These are phyloP conservation scores for Rhododendron williamsianum DNA, from an alignment of 148 eudicot genomes.

Conservation along the genomic window DNA sequence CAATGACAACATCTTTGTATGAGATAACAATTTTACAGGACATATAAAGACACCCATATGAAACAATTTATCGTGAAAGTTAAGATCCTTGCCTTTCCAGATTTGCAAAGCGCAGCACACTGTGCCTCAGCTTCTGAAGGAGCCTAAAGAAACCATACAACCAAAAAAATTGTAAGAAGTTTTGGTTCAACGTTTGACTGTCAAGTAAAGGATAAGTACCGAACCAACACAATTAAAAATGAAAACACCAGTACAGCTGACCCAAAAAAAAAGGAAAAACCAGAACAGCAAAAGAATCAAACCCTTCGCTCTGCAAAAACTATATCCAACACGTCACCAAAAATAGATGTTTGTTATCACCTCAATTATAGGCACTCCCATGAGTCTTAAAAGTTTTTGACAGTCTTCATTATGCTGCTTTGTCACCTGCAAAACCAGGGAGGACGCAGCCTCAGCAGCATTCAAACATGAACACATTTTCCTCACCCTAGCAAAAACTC, in stretches of 20 bases:
- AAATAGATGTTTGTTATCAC: conserved; percentile 25
- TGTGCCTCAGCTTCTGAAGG: conserved; percentile 99
- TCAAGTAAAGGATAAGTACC: neutral
- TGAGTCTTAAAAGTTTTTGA: conserved; percentile 75
- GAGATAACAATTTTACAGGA: neutral
- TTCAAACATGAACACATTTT: neutral
- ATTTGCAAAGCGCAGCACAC: conserved; percentile 93
- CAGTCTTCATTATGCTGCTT: conserved; percentile 94
- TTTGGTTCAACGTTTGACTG: neutral
- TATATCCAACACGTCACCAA: neutral
- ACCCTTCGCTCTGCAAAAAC: neutral
- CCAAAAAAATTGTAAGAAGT: neutral
- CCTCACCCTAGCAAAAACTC: neutral
- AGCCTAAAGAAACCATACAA: conserved; percentile 45
- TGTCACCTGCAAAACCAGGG: conserved; percentile 53
- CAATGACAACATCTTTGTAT: neutral
- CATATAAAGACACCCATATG: neutral
- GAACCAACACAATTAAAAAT: neutral
- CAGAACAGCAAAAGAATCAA: conserved; percentile 1
- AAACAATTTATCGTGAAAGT: neutral
- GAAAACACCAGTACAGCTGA: neutral
- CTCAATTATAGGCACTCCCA: conserved; percentile 99
- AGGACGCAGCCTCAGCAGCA: neutral
- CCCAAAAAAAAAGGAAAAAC: neutral
- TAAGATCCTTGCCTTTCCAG: conserved; percentile 61